Conservation (phyloP, 768 basidiomycete genomes). For the Scleroderma citrinum region DNA sequence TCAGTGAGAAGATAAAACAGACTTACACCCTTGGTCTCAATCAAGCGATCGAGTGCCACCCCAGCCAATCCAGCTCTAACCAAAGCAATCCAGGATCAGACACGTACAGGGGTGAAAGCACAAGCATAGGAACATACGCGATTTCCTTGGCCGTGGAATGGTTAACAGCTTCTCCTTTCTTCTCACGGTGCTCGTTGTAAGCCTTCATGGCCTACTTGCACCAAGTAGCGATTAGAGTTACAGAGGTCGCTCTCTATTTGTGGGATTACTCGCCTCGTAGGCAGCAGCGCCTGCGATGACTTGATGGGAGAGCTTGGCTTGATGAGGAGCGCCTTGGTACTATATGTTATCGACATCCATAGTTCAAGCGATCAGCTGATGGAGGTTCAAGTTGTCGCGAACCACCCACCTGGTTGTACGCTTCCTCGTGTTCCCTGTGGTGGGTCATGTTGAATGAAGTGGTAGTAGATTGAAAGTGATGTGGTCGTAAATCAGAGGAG, state of each 20-base stretch:
- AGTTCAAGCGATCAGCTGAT: not conserved
- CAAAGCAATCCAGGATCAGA: not conserved
- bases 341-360: constrained; percentile 19
- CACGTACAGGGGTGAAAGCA: not conserved
- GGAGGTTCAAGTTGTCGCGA: not conserved
- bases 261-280: constrained; percentile 41
- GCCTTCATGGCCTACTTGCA: constrained; percentile 52
- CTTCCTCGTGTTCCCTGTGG: constrained; percentile 3
- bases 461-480: not conserved
- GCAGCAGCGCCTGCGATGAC: constrained; percentile 62
- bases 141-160: constrained; percentile 58
- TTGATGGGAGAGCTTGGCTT: constrained; percentile 59
- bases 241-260: not conserved
- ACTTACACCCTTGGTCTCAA: constrained; percentile 55
- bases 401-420: constrained; percentile 15
- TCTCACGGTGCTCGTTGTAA: constrained; percentile 47
- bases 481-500: not conserved
- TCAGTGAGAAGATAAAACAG: not conserved
- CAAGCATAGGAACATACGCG: constrained; percentile 25
- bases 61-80: constrained; percentile 50
- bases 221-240: not conserved
- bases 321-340: constrained; percentile 46
- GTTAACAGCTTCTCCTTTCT: constrained; percentile 41
- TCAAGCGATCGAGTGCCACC: constrained; percentile 44
- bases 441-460: not conserved